Conservation (phyloP, 495 filamentous ascomycete species). For the Lineolata rhizophorae region DNA sequence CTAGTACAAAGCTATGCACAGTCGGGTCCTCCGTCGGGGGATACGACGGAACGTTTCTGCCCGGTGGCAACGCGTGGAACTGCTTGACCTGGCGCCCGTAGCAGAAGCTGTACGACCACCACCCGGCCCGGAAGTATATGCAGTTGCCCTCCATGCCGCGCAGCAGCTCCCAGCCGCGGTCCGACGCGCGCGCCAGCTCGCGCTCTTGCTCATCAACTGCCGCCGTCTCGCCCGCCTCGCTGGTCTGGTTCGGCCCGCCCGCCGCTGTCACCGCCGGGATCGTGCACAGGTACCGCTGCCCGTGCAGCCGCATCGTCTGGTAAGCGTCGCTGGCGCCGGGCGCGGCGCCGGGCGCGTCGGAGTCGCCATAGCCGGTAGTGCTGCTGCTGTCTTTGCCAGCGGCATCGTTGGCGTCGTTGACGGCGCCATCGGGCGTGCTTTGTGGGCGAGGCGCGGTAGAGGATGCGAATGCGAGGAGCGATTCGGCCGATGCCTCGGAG, state of each 20-base stretch:
- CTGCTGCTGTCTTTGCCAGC: background rate
- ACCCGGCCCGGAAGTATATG: slow-evolving; percentile 76
- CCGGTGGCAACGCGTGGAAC: slow-evolving; percentile 64
- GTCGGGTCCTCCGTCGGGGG: slow-evolving; percentile 52
- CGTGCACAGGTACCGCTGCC: slow-evolving; percentile 58
- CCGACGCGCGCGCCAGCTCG: slow-evolving; percentile 63
- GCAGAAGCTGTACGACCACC: slow-evolving; percentile 97
- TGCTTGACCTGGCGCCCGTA: slow-evolving; percentile 75
- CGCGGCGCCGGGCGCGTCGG: slow-evolving; percentile 7
- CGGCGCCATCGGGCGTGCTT: slow-evolving; percentile 3
- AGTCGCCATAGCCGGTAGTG: background rate
- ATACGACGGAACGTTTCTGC: slow-evolving; percentile 38
- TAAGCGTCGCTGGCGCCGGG: slow-evolving; percentile 22
- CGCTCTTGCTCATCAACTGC: slow-evolving; percentile 57
- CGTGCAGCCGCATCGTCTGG: slow-evolving; percentile 49
- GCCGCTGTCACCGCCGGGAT: slow-evolving; percentile 47
- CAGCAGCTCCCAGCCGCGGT: slow-evolving; percentile 77
- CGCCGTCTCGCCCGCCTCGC: slow-evolving; percentile 26
- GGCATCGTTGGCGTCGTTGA: background rate
- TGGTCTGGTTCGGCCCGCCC: slow-evolving; percentile 26
- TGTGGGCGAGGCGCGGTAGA: slow-evolving; percentile 4
- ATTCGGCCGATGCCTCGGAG: slow-evolving; percentile 39
- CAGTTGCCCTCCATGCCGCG: slow-evolving; percentile 68
- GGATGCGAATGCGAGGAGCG: slow-evolving; percentile 22
- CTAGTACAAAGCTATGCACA: slow-evolving; percentile 63